Evolutionary conservation across 352 stramenopile genomes (phyloP).

Genomic region (Phytophthora fragariaefolia): DNA sequence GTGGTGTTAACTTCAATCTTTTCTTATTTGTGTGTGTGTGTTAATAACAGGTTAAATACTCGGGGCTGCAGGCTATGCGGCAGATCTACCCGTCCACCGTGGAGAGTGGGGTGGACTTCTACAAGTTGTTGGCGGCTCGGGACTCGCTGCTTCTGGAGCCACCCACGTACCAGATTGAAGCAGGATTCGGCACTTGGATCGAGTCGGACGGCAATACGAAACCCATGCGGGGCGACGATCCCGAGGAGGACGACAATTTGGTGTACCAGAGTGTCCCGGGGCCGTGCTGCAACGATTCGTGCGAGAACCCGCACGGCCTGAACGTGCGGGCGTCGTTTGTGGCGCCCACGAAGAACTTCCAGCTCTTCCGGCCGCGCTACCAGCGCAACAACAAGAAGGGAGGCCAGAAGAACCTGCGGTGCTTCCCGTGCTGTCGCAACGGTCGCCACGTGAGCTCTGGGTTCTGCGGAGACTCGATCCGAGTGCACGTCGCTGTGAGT

Average conservation of each 20-base stretch:
- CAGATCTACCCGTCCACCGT: constrained; percentile 77
- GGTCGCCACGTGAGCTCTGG: constrained; percentile 82
- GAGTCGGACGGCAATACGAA: constrained; percentile 83
- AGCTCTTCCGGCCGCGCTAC: constrained; percentile 83
- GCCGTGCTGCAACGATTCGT: constrained; percentile 84
- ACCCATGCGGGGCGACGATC: constrained; percentile 76
- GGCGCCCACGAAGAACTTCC: constrained; percentile 77
- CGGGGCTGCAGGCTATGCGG: constrained; percentile 69
- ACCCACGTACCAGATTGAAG: constrained; percentile 86
- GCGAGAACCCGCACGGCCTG: constrained; percentile 81
- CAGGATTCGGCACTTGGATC: constrained; percentile 85
- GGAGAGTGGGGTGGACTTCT: constrained; percentile 75
- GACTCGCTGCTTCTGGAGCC: constrained; percentile 82
- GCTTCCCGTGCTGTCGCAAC: constrained; percentile 87
- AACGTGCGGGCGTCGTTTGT: constrained; percentile 85
- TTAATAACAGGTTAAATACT: constrained; percentile 85
- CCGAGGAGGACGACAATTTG: constrained; percentile 67
- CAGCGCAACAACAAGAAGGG: constrained; percentile 93
- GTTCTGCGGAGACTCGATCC: constrained; percentile 88
- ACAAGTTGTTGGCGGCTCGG: constrained; percentile 76
- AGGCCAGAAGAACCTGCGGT: constrained; percentile 89
- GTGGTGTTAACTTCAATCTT: background rate
- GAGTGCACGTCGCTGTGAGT: constrained; percentile 81
- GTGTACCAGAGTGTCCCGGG: constrained; percentile 81
- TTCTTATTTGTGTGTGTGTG: too few relatives aligned